phyloP scores from a whole-genome alignment of 768 basidiomycete genomes.

The Royoungia palumana region DNA sequence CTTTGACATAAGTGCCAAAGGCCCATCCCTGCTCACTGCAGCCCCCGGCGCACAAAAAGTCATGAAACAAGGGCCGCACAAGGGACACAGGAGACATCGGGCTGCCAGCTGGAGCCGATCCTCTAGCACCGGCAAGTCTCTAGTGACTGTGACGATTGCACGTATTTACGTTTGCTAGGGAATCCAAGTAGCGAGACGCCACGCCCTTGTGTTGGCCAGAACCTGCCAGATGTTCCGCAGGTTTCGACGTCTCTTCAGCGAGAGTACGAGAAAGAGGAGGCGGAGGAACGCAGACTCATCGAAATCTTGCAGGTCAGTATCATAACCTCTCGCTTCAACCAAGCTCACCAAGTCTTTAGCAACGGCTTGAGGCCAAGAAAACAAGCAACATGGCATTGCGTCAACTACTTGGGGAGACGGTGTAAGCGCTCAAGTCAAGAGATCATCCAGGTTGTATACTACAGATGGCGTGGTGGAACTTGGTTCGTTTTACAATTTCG shows the following conservation, averaged over 20 bases:
- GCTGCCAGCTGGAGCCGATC: not conserved
- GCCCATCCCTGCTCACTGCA: not conserved
- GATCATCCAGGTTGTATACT: not conserved
- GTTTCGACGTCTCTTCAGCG: not conserved
- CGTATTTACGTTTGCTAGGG: not conserved
- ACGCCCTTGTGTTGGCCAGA: too few species aligned
- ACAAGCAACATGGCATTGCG: conserved; percentile 10
- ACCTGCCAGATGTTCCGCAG: too few species aligned
- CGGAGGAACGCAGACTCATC: conserved; percentile 13
- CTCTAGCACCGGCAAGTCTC: not conserved
- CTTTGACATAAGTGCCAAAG: conserved; percentile 7
- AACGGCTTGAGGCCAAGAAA: conserved; percentile 5
- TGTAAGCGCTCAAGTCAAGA: too few species aligned
- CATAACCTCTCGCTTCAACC: not conserved
- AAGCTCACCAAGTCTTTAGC: not conserved
- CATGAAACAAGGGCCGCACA: not conserved
- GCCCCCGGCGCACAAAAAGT: not conserved
- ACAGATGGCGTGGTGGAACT: not conserved
- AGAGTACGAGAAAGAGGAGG: conserved; percentile 11
- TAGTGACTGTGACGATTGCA: not conserved
- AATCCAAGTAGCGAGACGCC: not conserved
- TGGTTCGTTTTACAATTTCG: conserved; percentile 12
- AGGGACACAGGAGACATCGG: not conserved
- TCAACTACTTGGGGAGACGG: conserved; percentile 9
- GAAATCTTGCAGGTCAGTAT: conserved; percentile 9